Evolutionary conservation across 2,329 filamentous ascomycete genomes (phyloP).

Genomic region (Sclerotinia glacialis): DNA sequence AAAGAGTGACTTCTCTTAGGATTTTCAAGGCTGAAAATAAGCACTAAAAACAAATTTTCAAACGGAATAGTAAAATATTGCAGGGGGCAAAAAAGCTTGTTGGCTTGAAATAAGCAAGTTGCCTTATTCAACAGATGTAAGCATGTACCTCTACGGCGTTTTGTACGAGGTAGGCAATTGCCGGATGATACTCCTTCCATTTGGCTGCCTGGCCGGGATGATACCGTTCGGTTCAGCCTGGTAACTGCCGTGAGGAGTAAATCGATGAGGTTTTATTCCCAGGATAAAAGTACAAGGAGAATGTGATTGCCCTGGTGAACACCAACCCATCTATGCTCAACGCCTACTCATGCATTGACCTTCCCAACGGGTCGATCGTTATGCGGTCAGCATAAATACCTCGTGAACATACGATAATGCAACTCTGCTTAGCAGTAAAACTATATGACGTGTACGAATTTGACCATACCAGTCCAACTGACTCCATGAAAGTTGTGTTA

Average conservation of each 20-base stretch:
- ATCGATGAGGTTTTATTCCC: constrained; percentile 27
- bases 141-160: constrained; percentile 13
- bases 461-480: not conserved
- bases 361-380: constrained; percentile 21
- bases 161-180: constrained; percentile 16
- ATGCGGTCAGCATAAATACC: constrained; percentile 24
- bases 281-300: constrained; percentile 26
- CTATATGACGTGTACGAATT: constrained; percentile 20
- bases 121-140: constrained; percentile 14
- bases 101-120: constrained; percentile 19
- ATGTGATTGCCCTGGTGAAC: constrained; percentile 20
- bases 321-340: constrained; percentile 30
- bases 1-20: constrained; percentile 27
- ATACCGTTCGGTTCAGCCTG: constrained; percentile 25
- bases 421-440: constrained; percentile 1
- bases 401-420: constrained; percentile 24
- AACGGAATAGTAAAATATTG: not conserved
- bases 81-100: constrained; percentile 21
- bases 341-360: constrained; percentile 25
- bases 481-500: constrained; percentile 14
- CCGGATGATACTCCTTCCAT: constrained; percentile 13
- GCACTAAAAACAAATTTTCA: constrained; percentile 31
- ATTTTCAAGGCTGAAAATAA: constrained; percentile 35
- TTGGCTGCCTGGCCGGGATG: constrained; percentile 15
- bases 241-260: constrained; percentile 26